Evolutionary conservation across 257 asterid genomes (phyloP), one percentile per base, ranked within the genome.

Genomic region (Salvia rosmarinus): DNA sequence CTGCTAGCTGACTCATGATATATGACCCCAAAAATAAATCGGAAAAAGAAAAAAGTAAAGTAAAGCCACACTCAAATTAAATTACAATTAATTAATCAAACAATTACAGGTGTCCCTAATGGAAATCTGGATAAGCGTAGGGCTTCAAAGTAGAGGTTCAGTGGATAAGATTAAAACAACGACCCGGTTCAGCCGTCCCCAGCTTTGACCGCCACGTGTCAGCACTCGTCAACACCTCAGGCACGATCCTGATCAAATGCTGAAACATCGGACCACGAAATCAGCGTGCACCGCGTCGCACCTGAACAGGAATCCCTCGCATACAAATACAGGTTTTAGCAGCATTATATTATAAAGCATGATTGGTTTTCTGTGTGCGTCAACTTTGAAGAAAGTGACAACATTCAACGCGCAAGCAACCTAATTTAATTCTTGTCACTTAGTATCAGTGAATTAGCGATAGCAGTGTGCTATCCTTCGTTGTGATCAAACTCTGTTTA

Each of bases 151-250:
- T 70, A 73, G 86, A 47, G 44, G 8, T 47, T 42, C 44, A 21
- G 74, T 46, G 88, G 88, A 84, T 79, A 81, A 81, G 84, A 59
- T 54, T 25, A 25, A 43, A 73, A 72, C 37, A 20, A 19, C n/a
- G 79, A 57, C 79, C 82, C 84, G 78, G 47, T 13, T 74, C 78
- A 64, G 69, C 70, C 79, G 68, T 71, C 52, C 42, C 76, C 78
- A 6, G 2, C 65, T 54, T 73, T 80, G 83, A 78, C 80, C 66
- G 32, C 70, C 79, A 68, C 78, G 83, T 80, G 47, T 64, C 68
- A 37, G 9, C 42, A 0, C 7, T n/a, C 13, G 10, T 50, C 68
- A 5, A 40, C 37, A 28, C 19, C 19, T 25, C 2, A n/a, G n/a
- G n/a, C n/a, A 25, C 30, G 67, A 32, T 57, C 66, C 20, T 0